These are phyloP conservation scores for Neofusicoccum parvum DNA, from an alignment of 2,329 filamentous ascomycete genomes.

Conservation along the genomic window DNA sequence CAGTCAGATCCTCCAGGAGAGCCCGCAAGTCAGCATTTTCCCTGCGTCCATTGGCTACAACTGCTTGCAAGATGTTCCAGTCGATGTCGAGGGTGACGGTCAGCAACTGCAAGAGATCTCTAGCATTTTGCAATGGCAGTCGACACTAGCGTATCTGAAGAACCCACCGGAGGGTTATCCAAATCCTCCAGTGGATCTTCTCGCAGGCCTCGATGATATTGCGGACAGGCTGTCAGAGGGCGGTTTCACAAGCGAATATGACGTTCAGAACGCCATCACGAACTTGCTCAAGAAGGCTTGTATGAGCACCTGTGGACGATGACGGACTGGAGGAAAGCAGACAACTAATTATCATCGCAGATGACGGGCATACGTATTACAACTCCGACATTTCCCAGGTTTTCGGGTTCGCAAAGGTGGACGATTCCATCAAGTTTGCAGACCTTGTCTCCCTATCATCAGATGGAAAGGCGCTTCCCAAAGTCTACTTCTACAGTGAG, in stretches of 20 bases:
- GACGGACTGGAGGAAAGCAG: neutral
- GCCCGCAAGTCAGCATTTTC: slow-evolving; percentile 26
- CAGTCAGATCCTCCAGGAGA: neutral
- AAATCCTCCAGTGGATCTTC: slow-evolving; percentile 42
- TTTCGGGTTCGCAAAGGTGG: slow-evolving; percentile 17
- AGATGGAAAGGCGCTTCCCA: slow-evolving; percentile 39
- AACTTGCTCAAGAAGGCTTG: neutral
- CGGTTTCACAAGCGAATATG: slow-evolving; percentile 43
- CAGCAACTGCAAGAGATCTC: slow-evolving; percentile 39
- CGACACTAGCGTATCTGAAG: slow-evolving; percentile 42
- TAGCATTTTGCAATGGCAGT: slow-evolving; percentile 42
- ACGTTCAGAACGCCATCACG: slow-evolving; percentile 37
- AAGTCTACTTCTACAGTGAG: slow-evolving; percentile 35
- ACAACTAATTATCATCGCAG: neutral
- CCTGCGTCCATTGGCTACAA: slow-evolving; percentile 37
- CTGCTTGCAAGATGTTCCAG: slow-evolving; percentile 41
- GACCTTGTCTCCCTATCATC: slow-evolving; percentile 38
- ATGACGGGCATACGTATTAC: neutral
- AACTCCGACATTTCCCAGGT: neutral
- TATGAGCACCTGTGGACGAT: slow-evolving; percentile 20
- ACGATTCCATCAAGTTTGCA: neutral
- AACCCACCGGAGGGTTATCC: slow-evolving; percentile 40
- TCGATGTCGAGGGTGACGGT: slow-evolving; percentile 36
- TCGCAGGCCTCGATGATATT: slow-evolving; percentile 40
- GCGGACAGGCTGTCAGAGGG: slow-evolving; percentile 32